These are phyloP conservation scores for Alternaria sp. DNA, from an alignment of 2,329 filamentous ascomycete genomes.

Conservation along the genomic window DNA sequence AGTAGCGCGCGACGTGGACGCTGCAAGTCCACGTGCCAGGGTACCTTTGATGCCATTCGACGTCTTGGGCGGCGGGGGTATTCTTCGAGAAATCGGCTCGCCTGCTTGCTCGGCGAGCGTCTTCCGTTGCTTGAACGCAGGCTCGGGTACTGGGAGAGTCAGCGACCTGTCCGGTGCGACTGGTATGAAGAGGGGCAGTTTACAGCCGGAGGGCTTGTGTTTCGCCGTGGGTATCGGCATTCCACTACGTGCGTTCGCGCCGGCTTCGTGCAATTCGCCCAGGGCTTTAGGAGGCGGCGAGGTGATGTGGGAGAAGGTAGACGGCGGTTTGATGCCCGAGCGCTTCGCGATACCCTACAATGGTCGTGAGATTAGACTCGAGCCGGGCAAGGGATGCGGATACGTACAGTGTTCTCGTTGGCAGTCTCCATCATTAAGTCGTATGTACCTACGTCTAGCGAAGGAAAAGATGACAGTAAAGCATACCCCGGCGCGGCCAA, in stretches of 20 bases:
- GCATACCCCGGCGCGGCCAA: constrained; percentile 6
- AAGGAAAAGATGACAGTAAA: constrained; percentile 12
- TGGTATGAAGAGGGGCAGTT: constrained; percentile 20
- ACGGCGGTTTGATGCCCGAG: constrained; percentile 41
- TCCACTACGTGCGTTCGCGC: constrained; percentile 60
- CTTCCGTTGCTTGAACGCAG: constrained; percentile 56
- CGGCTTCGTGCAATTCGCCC: constrained; percentile 59
- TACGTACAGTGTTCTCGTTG: constrained; percentile 42
- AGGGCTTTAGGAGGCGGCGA: constrained; percentile 46
- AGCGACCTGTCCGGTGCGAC: constrained; percentile 20
- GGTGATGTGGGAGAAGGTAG: constrained; percentile 30
- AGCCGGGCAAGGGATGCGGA: constrained; percentile 2
- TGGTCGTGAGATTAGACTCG: constrained; percentile 18
- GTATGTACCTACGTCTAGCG: not conserved
- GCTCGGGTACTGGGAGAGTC: constrained; percentile 52
- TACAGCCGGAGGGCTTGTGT: constrained; percentile 60
- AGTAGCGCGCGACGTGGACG: constrained; percentile 51
- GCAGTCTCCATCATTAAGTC: constrained; percentile 26
- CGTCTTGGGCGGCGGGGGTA: constrained; percentile 51
- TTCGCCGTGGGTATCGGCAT: constrained; percentile 59
- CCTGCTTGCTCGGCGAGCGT: constrained; percentile 57
- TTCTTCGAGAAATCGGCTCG: constrained; percentile 54
- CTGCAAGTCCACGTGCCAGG: constrained; percentile 49
- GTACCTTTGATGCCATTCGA: constrained; percentile 54
- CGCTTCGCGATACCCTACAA: constrained; percentile 34